Evolutionary conservation across 148 eudicot genomes (phyloP).

Genomic region (Linanthus parryae): DNA sequence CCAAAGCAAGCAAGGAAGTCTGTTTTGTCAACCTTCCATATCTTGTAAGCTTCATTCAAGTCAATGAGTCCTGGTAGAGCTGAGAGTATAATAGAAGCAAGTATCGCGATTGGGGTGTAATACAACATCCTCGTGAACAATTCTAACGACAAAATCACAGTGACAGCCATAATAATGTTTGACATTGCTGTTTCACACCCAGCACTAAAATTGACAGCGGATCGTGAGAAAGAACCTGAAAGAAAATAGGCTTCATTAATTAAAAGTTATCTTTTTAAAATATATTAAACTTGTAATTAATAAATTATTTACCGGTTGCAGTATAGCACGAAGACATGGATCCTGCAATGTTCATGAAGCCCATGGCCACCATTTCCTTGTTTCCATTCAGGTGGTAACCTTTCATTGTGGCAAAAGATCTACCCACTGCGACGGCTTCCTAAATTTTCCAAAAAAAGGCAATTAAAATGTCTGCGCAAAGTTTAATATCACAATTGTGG

Average conservation of each 20-base stretch:
- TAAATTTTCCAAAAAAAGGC: neutral
- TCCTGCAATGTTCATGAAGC: conserved; percentile 40
- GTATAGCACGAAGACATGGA: conserved; percentile 41
- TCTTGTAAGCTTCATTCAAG: conserved; percentile 21
- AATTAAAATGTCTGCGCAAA: neutral
- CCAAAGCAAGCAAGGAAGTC: conserved; percentile 40
- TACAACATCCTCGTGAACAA: conserved; percentile 35
- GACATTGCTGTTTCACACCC: conserved; percentile 43
- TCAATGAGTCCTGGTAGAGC: conserved; percentile 45
- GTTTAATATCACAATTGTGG: neutral
- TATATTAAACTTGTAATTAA: neutral
- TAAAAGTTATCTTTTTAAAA: neutral
- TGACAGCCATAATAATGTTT: conserved; percentile 43
- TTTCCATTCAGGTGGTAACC: conserved; percentile 46
- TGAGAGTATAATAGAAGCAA: conserved; percentile 39
- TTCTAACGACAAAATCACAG: conserved; percentile 31
- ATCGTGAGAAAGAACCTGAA: conserved; percentile 47
- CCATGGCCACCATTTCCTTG: conserved; percentile 55
- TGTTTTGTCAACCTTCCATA: conserved; percentile 44
- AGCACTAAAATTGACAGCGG: conserved; percentile 39
- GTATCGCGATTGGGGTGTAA: conserved; percentile 37
- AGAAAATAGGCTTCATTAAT: neutral
- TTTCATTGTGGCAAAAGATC: conserved; percentile 42
- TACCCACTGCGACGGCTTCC: conserved; percentile 52
- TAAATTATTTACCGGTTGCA: conserved; percentile 31